These are phyloP conservation scores for Phytophthora melonis DNA, from an alignment of 352 stramenopile species.

Conservation along the genomic window DNA sequence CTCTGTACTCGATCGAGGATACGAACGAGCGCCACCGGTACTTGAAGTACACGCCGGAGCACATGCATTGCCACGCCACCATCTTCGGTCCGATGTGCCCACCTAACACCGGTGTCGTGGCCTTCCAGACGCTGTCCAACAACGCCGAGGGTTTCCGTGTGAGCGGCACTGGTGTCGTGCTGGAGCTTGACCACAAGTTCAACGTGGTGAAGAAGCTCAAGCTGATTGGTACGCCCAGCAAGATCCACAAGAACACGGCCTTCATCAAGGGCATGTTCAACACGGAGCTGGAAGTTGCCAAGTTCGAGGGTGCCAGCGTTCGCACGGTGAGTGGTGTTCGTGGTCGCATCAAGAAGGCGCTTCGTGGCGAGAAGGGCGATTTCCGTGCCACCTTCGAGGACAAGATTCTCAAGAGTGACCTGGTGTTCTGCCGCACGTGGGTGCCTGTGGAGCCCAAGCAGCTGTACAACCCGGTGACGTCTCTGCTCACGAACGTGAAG, in stretches of 20 bases:
- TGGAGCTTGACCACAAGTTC: constrained; percentile 98
- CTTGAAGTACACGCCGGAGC: constrained; percentile 99
- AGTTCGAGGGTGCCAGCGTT: constrained; percentile 97
- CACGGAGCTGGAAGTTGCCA: constrained; percentile 95
- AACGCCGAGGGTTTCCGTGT: constrained; percentile 97
- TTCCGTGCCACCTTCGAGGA: constrained; percentile 99
- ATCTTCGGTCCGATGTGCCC: constrained; percentile 97
- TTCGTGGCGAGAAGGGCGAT: constrained; percentile 93
- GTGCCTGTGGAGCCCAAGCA: constrained; percentile 98
- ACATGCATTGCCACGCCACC: constrained; percentile 99
- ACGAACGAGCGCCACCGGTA: constrained; percentile 96
- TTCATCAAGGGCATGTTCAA: constrained; percentile 99
- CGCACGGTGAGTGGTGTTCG: constrained; percentile 99
- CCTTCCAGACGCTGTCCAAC: constrained; percentile 96
- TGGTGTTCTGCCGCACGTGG: constrained; percentile 99
- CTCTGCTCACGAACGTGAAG: constrained; percentile 66
- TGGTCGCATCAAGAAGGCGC: constrained; percentile 97
- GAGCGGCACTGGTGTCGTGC: constrained; percentile 96
- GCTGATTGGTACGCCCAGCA: constrained; percentile 97
- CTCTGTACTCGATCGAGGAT: constrained; percentile 99
- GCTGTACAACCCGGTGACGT: constrained; percentile 99
- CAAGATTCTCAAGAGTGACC: constrained; percentile 99
- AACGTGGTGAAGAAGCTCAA: constrained; percentile 99
- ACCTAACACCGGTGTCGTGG: constrained; percentile 98
- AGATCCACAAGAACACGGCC: constrained; percentile 99